Base-by-base conservation (phyloP, 768 basidiomycete genomes). In the Termitomyces heimii region DNA sequence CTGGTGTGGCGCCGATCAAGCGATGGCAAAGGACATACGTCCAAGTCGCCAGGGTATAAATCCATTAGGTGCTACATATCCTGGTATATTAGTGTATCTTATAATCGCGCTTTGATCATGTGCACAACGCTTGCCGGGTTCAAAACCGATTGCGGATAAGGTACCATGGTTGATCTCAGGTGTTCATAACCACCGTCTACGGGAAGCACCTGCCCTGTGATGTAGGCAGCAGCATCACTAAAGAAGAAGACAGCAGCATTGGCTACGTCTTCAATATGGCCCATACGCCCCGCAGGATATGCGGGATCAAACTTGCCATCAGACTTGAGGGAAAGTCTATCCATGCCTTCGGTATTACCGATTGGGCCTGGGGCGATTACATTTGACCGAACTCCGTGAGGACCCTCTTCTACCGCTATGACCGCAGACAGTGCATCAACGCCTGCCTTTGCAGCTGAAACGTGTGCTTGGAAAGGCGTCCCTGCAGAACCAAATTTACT, bases 381-480 rank as follows among this genome's bases (percentile, higher is more conserved):
- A 64, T 93, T 97, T 18, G 92, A 91, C 46, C 95, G 85, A 20
- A 98, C 85, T n/a, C 96, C 96, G 63, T 84, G 81, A 4, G 95
- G 96, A 1, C 95, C 96, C 73, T 96, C 94, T 73, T 98, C 95
- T 13, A 96, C 82, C 2, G 95, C 94, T 28, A 98, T 72, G 3
- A 92, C 94, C 1, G 80, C 78, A 54, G 90, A 92, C 5, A 94
- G 76, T 0, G 94, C 93, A 67, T 99, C 95, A 35, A 98, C 84
- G 18, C 82, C 96, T 0, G 96, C 94, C 71, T 98, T 99, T 24
- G 95, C 95, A 9, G 94, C 92, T 13, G 92, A 92, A 13, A 96
- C 93, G 65, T 98, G 96, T 8, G 84, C 92, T 72, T 98, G 95
- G 70, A 85, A 92, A 0, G 92, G 89, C 8, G 85, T 84, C 12